These are phyloP conservation scores for Asparagopsis taxiformis DNA, from an alignment of 31 red algal genomes.

Conservation along the genomic window DNA sequence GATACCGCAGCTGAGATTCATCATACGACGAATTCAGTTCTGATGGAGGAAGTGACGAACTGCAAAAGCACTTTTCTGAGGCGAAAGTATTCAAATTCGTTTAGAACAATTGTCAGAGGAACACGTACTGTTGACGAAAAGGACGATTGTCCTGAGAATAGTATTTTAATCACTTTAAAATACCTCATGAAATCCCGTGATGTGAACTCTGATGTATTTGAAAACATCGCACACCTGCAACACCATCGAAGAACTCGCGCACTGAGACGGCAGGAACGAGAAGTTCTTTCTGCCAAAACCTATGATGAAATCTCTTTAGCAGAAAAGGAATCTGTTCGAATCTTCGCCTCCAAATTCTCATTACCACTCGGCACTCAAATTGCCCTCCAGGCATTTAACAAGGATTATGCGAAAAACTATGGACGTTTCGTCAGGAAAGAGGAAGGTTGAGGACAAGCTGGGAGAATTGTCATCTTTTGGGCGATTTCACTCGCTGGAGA, in stretches of 20 bases:
- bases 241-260: slow-evolving; percentile 72
- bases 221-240: slow-evolving; percentile 80
- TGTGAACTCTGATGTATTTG: slow-evolving; percentile 65
- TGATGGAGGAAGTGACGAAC: slow-evolving; percentile 9
- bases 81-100: slow-evolving; percentile 32
- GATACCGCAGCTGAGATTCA: background rate
- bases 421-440: slow-evolving; percentile 5
- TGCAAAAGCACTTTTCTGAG: slow-evolving; percentile 18
- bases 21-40: background rate
- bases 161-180: slow-evolving; percentile 25
- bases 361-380: slow-evolving; percentile 56
- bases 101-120: slow-evolving; percentile 35
- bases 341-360: slow-evolving; percentile 46
- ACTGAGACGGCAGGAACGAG: slow-evolving; percentile 26
- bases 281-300: slow-evolving; percentile 14
- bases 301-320: background rate
- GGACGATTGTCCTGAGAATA: background rate
- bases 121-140: background rate
- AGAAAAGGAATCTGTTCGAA: background rate
- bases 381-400: slow-evolving; percentile 30
- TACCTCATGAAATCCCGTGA: slow-evolving; percentile 21
- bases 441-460: slow-evolving; percentile 42
- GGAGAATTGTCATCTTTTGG: slow-evolving; percentile 49
- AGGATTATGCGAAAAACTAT: slow-evolving; percentile 5
- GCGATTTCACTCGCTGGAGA: slow-evolving; percentile 45